These are phyloP conservation scores for Vaucheria bursata DNA, from an alignment of 352 stramenopile genomes.

Conservation along the genomic window DNA sequence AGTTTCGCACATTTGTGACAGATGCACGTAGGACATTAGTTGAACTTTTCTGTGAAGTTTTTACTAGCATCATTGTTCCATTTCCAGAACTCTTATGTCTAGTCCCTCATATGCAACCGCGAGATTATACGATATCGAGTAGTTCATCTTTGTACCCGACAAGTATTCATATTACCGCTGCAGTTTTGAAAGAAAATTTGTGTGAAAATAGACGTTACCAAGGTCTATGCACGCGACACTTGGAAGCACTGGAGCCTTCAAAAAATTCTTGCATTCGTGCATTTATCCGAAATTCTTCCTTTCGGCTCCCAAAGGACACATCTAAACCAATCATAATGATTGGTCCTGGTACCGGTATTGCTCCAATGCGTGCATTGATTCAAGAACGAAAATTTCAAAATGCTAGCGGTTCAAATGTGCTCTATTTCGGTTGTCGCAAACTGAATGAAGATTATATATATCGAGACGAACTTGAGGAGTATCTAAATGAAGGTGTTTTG, in stretches of 20 bases:
- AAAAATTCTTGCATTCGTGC: no score
- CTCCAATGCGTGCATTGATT: conserved; percentile 89
- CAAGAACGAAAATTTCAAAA: conserved; percentile 78
- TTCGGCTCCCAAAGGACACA: conserved; percentile 75
- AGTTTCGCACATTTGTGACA: conserved; percentile 84
- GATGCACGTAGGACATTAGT: conserved; percentile 76
- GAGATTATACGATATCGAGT: conserved; percentile 96
- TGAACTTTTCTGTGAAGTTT: conserved; percentile 72
- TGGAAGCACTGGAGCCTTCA: conserved; percentile 60
- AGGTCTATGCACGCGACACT: conserved; percentile 85
- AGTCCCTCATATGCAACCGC: conserved; percentile 79
- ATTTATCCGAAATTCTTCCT: conserved; percentile 86
- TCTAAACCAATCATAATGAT: conserved; percentile 86
- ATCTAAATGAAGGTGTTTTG: conserved; percentile 69
- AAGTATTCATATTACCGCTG: conserved; percentile 84
- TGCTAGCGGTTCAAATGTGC: conserved; percentile 54
- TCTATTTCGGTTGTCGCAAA: conserved; percentile 94
- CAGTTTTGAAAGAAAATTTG: conserved; percentile 71
- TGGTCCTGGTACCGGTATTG: conserved; percentile 90
- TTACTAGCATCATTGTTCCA: conserved; percentile 58
- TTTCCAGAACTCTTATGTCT: conserved; percentile 78
- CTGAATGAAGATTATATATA: conserved; percentile 90
- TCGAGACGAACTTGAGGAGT: conserved; percentile 80
- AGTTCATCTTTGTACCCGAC: conserved; percentile 78
- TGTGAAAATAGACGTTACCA: conserved; percentile 68